phyloP scores from a whole-genome alignment of 208 protist species.

The Wallacemonas sp. region DNA sequence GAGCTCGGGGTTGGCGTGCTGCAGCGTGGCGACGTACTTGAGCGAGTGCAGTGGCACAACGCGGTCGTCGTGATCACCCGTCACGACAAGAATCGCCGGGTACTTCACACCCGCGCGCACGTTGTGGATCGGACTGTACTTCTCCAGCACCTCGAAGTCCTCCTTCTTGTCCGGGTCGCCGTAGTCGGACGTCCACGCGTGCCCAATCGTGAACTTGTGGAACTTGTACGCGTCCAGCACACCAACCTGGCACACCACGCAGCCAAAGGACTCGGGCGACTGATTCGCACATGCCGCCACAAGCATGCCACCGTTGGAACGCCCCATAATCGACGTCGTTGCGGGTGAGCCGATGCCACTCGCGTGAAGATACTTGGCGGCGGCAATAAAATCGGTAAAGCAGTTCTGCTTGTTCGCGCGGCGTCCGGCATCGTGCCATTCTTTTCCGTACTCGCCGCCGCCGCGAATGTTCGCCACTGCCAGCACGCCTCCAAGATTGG shows the following conservation, averaged over 20 bases:
- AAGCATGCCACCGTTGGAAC: slow-evolving; percentile 95
- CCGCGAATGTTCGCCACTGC: slow-evolving; percentile 95
- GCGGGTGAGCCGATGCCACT: slow-evolving; percentile 73
- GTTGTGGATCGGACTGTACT: slow-evolving; percentile 96
- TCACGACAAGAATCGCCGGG: slow-evolving; percentile 90
- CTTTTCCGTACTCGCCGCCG: slow-evolving; percentile 94
- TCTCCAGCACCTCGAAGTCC: slow-evolving; percentile 92
- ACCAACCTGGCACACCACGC: slow-evolving; percentile 88
- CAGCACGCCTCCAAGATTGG: slow-evolving; percentile 81
- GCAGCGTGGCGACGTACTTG: slow-evolving; percentile 93
- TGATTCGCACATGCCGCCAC: slow-evolving; percentile 90
- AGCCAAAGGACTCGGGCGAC: slow-evolving; percentile 82
- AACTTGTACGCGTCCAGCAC: slow-evolving; percentile 96
- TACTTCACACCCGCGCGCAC: slow-evolving; percentile 75
- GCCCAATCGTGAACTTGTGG: slow-evolving; percentile 96
- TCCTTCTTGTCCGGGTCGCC: slow-evolving; percentile 90
- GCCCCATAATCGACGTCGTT: slow-evolving; percentile 92
- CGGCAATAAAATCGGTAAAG: slow-evolving; percentile 87
- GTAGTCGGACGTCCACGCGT: slow-evolving; percentile 93
- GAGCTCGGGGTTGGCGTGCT: slow-evolving; percentile 79
- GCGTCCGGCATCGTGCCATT: slow-evolving; percentile 92
- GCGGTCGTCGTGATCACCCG: slow-evolving; percentile 96
- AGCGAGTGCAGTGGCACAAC: slow-evolving; percentile 96
- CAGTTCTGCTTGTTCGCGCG: slow-evolving; percentile 88
- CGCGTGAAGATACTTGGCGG: slow-evolving; percentile 73